These are phyloP conservation scores for Uromyces viciae-fabae DNA, from an alignment of 1,284 basidiomycete genomes.

Conservation along the genomic window DNA sequence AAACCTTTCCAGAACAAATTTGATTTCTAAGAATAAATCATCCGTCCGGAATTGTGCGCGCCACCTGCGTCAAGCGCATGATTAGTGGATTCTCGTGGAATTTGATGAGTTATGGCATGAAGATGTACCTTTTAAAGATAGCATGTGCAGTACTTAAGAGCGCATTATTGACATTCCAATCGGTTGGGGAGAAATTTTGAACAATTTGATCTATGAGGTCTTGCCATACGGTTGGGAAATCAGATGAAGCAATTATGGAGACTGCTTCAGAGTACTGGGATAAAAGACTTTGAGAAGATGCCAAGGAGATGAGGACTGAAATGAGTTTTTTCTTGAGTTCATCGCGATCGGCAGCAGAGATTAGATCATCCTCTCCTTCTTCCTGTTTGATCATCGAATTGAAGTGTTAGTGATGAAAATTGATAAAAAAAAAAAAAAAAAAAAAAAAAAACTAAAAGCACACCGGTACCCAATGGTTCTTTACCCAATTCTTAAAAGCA, in stretches of 20 bases:
- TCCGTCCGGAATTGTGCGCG: conserved; percentile 84
- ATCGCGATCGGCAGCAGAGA: conserved; percentile 61
- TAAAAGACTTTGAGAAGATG: conserved; percentile 58
- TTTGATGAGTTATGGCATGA: neutral
- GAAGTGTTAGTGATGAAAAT: neutral
- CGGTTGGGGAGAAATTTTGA: conserved; percentile 67
- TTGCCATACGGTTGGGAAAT: conserved; percentile 78
- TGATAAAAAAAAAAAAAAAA: neutral
- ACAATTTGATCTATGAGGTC: conserved; percentile 69
- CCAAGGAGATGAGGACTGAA: conserved; percentile 74
- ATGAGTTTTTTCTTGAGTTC: conserved; percentile 68
- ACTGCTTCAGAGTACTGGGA: conserved; percentile 43
- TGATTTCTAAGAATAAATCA: conserved; percentile 83
- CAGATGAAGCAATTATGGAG: conserved; percentile 67
- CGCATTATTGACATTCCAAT: conserved; percentile 81
- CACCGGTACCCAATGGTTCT: conserved; percentile 32
- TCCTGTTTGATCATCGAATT: conserved; percentile 18
- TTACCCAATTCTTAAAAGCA: conserved; percentile 42
- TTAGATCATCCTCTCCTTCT: conserved; percentile 30
- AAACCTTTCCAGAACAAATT: conserved; percentile 80
- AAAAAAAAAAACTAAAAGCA: neutral
- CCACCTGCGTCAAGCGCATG: conserved; percentile 60
- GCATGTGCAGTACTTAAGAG: conserved; percentile 91
- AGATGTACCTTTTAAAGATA: conserved; percentile 69
- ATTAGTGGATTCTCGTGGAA: no score